phyloP scores from a whole-genome alignment of 345 rosid species.

The Lepidium africanum region DNA sequence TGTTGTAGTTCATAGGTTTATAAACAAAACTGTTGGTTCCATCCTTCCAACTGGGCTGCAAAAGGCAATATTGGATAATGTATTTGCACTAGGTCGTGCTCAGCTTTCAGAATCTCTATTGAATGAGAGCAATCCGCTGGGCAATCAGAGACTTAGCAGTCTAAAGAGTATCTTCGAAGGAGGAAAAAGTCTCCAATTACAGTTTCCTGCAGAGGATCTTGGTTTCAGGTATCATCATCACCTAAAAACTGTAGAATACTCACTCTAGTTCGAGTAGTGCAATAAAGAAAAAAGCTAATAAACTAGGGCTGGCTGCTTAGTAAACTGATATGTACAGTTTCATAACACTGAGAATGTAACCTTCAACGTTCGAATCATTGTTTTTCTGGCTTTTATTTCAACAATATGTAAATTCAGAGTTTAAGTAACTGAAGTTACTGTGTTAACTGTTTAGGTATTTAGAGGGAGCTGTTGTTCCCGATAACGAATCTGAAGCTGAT shows the following conservation, averaged over 20 bases:
- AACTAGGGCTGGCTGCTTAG: background rate
- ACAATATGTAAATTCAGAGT: background rate
- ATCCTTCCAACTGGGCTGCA: slow-evolving; percentile 70
- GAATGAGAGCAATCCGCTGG: slow-evolving; percentile 73
- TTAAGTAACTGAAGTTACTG: background rate
- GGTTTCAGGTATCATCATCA: slow-evolving; percentile 72
- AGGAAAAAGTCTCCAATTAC: slow-evolving; percentile 93
- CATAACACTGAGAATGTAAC: background rate
- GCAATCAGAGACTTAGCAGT: slow-evolving; percentile 64
- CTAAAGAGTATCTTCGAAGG: slow-evolving; percentile 64
- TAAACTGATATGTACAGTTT: background rate
- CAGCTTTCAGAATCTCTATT: slow-evolving; percentile 72
- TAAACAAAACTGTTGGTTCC: slow-evolving; percentile 47
- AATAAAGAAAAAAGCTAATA: background rate
- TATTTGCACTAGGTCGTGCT: slow-evolving; percentile 76
- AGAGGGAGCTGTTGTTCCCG: slow-evolving; percentile 72
- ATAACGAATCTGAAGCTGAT: slow-evolving; percentile 21
- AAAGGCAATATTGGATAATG: slow-evolving; percentile 61
- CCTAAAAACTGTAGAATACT: background rate
- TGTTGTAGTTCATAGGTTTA: slow-evolving; percentile 55
- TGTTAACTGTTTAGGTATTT: slow-evolving; percentile 45
- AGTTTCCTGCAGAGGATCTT: slow-evolving; percentile 99
- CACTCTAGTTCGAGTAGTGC: background rate
- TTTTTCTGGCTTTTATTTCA: background rate
- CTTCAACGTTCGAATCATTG: background rate